Conservation (phyloP, 2,329 filamentous ascomycete genomes). For the Pseudodiploospora longispora region DNA sequence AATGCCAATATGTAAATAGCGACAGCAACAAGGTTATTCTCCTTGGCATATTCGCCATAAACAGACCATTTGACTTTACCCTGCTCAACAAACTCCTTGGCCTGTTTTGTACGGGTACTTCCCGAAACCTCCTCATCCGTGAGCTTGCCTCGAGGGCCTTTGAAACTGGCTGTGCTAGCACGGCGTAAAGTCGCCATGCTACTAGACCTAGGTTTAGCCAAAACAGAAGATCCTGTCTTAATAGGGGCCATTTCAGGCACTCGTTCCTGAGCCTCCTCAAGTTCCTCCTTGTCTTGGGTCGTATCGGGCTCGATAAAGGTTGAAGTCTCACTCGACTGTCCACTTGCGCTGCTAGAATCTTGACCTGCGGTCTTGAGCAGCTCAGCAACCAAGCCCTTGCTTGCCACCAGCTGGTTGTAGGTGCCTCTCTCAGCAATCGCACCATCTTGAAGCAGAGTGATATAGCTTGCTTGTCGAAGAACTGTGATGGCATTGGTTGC, state of each 20-base stretch:
- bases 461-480: slow-evolving; percentile 79
- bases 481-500: slow-evolving; percentile 95
- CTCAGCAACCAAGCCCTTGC: slow-evolving; percentile 83
- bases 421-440: slow-evolving; percentile 81
- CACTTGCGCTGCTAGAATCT: slow-evolving; percentile 42
- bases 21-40: slow-evolving; percentile 83
- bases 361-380: slow-evolving; percentile 70
- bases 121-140: slow-evolving; percentile 72
- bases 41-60: slow-evolving; percentile 89
- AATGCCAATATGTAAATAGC: slow-evolving; percentile 69
- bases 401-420: slow-evolving; percentile 82
- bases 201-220: slow-evolving; percentile 50
- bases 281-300: slow-evolving; percentile 53
- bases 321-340: slow-evolving; percentile 43
- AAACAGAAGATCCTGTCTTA: slow-evolving; percentile 40
- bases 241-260: slow-evolving; percentile 72
- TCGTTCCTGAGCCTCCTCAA: slow-evolving; percentile 71
- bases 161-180: slow-evolving; percentile 87
- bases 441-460: slow-evolving; percentile 76
- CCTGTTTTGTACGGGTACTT: slow-evolving; percentile 70
- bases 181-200: slow-evolving; percentile 79
- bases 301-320: slow-evolving; percentile 46
- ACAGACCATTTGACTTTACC: slow-evolving; percentile 96
- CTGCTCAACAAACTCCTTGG: slow-evolving; percentile 83
- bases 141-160: slow-evolving; percentile 73